These are phyloP conservation scores for Plicaturopsis crispa DNA, from an alignment of 768 basidiomycete species.

Conservation along the genomic window DNA sequence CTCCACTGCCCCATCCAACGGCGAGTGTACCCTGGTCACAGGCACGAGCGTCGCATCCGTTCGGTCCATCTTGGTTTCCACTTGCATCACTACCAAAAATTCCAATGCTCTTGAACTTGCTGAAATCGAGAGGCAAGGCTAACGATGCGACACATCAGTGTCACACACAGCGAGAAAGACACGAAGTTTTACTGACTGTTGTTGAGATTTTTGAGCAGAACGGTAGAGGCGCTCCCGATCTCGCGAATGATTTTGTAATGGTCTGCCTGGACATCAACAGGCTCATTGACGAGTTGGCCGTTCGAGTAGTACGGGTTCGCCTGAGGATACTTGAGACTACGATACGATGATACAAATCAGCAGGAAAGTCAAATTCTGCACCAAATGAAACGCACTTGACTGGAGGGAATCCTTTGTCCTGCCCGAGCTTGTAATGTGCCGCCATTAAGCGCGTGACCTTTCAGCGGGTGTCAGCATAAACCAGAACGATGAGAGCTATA, in stretches of 20 bases:
- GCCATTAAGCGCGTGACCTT: slow-evolving; percentile 44
- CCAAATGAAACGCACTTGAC: background rate
- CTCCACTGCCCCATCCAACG: slow-evolving; percentile 7
- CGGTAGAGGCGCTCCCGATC: slow-evolving; percentile 34
- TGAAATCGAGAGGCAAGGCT: slow-evolving; percentile 43
- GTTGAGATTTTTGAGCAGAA: slow-evolving; percentile 32
- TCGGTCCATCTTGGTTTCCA: slow-evolving; percentile 27
- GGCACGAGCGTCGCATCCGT: slow-evolving; percentile 25
- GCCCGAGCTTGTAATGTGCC: slow-evolving; percentile 24
- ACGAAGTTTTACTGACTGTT: background rate
- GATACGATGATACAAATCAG: no score
- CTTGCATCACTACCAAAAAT: slow-evolving; percentile 28
- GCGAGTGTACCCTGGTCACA: slow-evolving; percentile 18
- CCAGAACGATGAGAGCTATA: background rate
- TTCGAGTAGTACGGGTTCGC: slow-evolving; percentile 15
- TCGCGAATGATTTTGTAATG: slow-evolving; percentile 30
- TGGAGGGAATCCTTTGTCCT: slow-evolving; percentile 8
- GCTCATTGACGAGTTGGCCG: slow-evolving; percentile 13
- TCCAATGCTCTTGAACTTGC: slow-evolving; percentile 31
- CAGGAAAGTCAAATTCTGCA: no score
- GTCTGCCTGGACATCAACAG: slow-evolving; percentile 30
- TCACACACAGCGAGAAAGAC: background rate
- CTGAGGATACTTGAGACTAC: no score
- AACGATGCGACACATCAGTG: background rate
- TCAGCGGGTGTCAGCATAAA: no score